phyloP scores from a whole-genome alignment of 495 filamentous ascomycete species.

The Aeminium ludgeri region DNA sequence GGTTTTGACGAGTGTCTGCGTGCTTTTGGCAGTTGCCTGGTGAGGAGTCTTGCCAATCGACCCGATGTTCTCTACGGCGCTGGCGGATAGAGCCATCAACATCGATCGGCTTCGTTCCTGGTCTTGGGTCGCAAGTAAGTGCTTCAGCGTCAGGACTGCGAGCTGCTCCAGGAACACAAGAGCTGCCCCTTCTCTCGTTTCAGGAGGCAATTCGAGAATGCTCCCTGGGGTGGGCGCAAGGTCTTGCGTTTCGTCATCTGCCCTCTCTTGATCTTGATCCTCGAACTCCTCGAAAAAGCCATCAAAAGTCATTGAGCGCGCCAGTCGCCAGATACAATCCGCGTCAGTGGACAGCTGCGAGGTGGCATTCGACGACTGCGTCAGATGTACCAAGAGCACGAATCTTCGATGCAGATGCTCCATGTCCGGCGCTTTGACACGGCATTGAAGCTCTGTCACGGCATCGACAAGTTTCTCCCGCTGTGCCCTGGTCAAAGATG shows the following conservation, averaged over 20 bases:
- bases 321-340: constrained; percentile 1
- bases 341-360: constrained; percentile 3
- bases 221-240: too few relatives aligned
- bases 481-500: background rate
- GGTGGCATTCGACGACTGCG: constrained; percentile 10
- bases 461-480: constrained; percentile 1
- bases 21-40: background rate
- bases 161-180: background rate
- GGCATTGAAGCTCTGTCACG: background rate
- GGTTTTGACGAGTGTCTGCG: background rate
- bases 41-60: background rate
- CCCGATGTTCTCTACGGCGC: background rate
- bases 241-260: too few relatives aligned
- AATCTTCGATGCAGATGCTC: background rate
- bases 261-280: background rate
- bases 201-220: too few relatives aligned
- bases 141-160: background rate
- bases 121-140: constrained; percentile 1
- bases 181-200: too few relatives aligned
- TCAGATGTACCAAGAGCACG: constrained; percentile 4
- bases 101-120: constrained; percentile 4
- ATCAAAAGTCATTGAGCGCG: background rate
- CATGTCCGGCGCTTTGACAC: background rate
- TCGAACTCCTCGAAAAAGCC: background rate
- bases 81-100: background rate